Base-by-base conservation (phyloP, 805 yeast species). In the Tetrapisispora taiwanensis region DNA sequence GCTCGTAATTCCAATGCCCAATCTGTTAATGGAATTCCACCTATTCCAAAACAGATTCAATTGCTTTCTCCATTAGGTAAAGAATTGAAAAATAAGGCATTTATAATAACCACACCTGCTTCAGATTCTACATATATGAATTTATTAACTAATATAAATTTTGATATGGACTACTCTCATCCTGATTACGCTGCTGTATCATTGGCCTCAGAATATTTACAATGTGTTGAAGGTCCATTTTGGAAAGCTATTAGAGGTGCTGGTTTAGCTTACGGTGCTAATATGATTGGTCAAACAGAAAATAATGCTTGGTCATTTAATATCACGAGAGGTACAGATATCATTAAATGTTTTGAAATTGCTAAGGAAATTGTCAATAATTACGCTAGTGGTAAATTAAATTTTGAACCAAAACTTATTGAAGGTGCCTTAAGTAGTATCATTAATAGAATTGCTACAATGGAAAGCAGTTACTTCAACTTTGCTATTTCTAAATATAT, bases 201-300 rank as follows among this genome's bases (percentile, higher is more conserved):
- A 0, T 71, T 89, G 24, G 85, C 88, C 7, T 73, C 82, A 7
- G 88, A 84, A 44, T 83, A 79, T 54, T 68, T 92, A 45, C 84
- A 81, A 51, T 83, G 87, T 31, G 87, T 86, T 17, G 98, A 92
- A 62, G 98, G 98, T 3, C 98, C 97, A 30, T 81, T 90, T 50
- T 90, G 97, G 97, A 76, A 86, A 55, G 95, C 94, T 45, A 84
- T 92, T 30, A 76, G 98, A 65, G 98, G 98, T 34, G 74, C 88
- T 1, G 98, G 98, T 2, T 68, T 85, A 36, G 97, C 97, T 0
- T 92, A 92, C 61, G 97, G 96, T 32, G 92, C 90, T 1, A 70
- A 68, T 44, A 70, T 86, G 52, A 58, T 70, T 36, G 70, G 76
- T 39, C 72, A 74, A 48, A 57, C 75, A 12, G 95, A 87, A 52